Evolutionary conservation across 768 basidiomycete species (phyloP).

Genomic region (Lactifluus piperatus): DNA sequence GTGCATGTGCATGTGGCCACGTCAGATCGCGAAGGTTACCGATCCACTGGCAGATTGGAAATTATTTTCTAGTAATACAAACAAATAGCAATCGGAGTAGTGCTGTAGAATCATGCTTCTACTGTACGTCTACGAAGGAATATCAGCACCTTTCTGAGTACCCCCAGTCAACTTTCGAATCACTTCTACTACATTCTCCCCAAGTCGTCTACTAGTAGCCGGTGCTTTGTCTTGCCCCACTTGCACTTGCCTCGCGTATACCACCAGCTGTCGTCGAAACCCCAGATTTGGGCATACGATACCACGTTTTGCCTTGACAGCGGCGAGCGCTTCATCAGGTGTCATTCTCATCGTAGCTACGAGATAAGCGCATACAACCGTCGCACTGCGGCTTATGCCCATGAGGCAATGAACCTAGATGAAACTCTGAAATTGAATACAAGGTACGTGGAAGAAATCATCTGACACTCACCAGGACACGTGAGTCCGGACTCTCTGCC

Average conservation of each 20-base stretch:
- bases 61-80: no score
- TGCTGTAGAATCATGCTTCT: no score
- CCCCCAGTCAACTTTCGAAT: slow-evolving; percentile 2
- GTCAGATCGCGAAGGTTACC: no score
- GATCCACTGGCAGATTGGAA: no score
- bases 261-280: slow-evolving; percentile 26
- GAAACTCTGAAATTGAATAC: neutral
- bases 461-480: slow-evolving; percentile 38
- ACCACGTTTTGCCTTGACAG: slow-evolving; percentile 21
- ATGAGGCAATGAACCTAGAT: slow-evolving; percentile 67
- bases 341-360: slow-evolving; percentile 25
- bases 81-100: no score
- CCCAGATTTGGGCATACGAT: slow-evolving; percentile 28
- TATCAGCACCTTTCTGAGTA: neutral
- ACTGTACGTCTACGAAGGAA: no score
- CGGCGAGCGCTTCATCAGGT: slow-evolving; percentile 23
- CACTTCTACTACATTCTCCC: slow-evolving; percentile 1
- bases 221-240: neutral
- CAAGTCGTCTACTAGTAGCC: neutral
- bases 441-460: neutral
- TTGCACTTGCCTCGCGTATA: neutral
- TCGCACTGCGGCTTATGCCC: slow-evolving; percentile 70
- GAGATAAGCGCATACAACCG: slow-evolving; percentile 66
- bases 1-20: no score
- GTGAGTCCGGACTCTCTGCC: slow-evolving; percentile 33